A percentile compares a stretch with the other conserved stretches of the same genome.
These are phyloP conservation scores for Zygosaccharomyces pseudobailii DNA, from an alignment of 1,139 yeast species.

Conservation along the genomic window DNA sequence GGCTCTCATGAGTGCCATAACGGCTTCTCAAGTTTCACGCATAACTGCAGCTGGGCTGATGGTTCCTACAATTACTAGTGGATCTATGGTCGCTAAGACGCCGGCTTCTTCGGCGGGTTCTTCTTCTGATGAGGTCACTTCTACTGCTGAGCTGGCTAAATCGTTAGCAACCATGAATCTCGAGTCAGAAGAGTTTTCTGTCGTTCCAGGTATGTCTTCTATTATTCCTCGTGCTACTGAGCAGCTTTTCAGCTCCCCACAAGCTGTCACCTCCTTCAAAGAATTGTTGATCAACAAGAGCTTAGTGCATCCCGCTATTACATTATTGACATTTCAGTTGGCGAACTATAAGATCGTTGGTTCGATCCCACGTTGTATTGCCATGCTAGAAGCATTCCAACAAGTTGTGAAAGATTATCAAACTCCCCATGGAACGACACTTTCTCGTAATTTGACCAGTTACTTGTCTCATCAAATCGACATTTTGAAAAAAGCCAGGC, in stretches of 20 bases:
- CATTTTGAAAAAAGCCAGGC: slow-evolving; percentile 84
- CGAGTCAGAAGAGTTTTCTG: slow-evolving; percentile 24
- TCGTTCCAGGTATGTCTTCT: slow-evolving; percentile 33
- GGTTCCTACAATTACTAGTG: slow-evolving; percentile 30
- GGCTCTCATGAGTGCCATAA: slow-evolving; percentile 36
- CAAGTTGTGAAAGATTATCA: slow-evolving; percentile 71
- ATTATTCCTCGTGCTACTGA: slow-evolving; percentile 30
- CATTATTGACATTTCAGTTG: slow-evolving; percentile 72
- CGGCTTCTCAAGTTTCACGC: slow-evolving; percentile 30
- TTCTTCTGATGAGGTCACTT: slow-evolving; percentile 13
- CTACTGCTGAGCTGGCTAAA: slow-evolving; percentile 25
- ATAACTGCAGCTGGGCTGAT: slow-evolving; percentile 35
- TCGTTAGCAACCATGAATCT: slow-evolving; percentile 27
- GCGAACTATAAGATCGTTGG: slow-evolving; percentile 88
- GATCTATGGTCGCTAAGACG: slow-evolving; percentile 5
- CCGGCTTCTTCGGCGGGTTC: slow-evolving; percentile 6
- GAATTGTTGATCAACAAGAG: slow-evolving; percentile 35
- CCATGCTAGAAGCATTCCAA: slow-evolving; percentile 84
- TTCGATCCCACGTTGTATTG: slow-evolving; percentile 75
- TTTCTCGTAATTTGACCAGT: slow-evolving; percentile 83
- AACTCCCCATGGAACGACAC: slow-evolving; percentile 81
- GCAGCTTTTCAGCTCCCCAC: slow-evolving; percentile 25
- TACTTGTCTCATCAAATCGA: slow-evolving; percentile 94
- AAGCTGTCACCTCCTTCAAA: slow-evolving; percentile 28
- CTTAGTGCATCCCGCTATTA: slow-evolving; percentile 82